Conservation (phyloP, 2,329 filamentous ascomycete genomes). For the Ascochyta lentis region DNA sequence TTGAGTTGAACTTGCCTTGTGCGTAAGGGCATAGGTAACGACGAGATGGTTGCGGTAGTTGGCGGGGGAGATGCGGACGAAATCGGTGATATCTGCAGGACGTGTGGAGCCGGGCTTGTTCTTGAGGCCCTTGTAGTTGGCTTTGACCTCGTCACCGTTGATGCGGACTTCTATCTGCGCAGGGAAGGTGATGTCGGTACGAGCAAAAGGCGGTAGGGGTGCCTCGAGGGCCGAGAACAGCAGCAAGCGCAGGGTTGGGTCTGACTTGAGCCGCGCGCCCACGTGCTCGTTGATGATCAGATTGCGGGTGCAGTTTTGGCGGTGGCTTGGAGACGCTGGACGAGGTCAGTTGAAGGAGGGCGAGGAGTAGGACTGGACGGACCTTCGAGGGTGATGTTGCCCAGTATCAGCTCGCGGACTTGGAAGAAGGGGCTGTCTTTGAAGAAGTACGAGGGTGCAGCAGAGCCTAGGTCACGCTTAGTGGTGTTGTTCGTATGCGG, state of each 20-base stretch:
- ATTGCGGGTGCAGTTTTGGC: constrained; percentile 65
- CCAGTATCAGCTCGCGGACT: constrained; percentile 69
- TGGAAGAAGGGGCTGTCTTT: constrained; percentile 88
- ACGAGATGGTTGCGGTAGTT: constrained; percentile 78
- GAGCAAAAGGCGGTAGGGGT: constrained; percentile 36
- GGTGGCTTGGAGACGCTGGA: constrained; percentile 65
- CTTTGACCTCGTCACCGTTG: constrained; percentile 85
- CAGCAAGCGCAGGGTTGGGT: constrained; percentile 74
- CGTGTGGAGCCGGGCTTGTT: constrained; percentile 95
- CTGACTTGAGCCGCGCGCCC: constrained; percentile 63
- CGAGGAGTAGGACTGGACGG: constrained; percentile 53
- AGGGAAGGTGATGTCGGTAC: constrained; percentile 81
- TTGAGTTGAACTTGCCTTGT: constrained; percentile 67
- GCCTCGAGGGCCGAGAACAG: constrained; percentile 78
- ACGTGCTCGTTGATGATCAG: constrained; percentile 62
- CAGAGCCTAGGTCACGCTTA: constrained; percentile 39
- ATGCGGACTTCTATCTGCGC: constrained; percentile 91
- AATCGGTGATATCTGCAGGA: constrained; percentile 86
- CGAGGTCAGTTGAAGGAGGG: constrained; percentile 11
- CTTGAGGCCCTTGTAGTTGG: constrained; percentile 93
- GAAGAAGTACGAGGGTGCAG: constrained; percentile 57
- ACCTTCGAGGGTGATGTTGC: constrained; percentile 76
- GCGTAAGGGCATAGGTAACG: constrained; percentile 90
- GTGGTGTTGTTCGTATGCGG: constrained; percentile 1
- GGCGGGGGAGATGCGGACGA: constrained; percentile 70